Conservation (phyloP, 148 eudicot species). For the Rhododendron ovatum region DNA sequence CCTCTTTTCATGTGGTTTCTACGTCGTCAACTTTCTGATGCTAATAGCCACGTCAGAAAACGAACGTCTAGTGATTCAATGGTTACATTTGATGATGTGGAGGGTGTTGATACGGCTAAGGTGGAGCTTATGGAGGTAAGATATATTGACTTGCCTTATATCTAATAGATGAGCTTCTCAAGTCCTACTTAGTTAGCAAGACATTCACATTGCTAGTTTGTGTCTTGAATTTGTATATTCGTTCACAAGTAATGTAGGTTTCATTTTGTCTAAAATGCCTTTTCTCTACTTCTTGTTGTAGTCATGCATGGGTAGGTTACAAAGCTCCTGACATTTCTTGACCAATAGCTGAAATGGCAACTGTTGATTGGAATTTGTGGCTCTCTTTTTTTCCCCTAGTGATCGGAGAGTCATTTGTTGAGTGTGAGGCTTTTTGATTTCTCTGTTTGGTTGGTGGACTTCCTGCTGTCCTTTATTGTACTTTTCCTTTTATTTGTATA, state of each 20-base stretch:
- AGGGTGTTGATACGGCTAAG: slow-evolving; percentile 94
- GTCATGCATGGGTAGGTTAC: not conserved
- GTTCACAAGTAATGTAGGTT: not conserved
- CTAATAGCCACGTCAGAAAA: slow-evolving; percentile 76
- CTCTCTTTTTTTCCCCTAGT: not conserved
- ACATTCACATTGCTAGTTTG: not conserved
- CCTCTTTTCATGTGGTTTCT: slow-evolving; percentile 91
- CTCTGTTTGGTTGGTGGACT: not conserved
- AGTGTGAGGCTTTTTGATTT: not conserved
- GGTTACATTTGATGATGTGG: slow-evolving; percentile 88
- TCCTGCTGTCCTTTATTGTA: not conserved
- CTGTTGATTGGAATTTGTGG: not conserved
- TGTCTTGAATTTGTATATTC: not conserved
- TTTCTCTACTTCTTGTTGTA: not conserved
- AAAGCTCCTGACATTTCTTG: not conserved
- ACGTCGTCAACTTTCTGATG: slow-evolving; percentile 79
- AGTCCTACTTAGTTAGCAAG: not conserved
- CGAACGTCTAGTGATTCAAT: slow-evolving; percentile 56
- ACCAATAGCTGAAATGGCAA: not conserved
- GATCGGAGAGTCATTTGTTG: not conserved
- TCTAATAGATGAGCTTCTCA: not conserved
- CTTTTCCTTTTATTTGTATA: not conserved
- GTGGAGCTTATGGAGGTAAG: slow-evolving; percentile 97
- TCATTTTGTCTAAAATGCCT: not conserved
- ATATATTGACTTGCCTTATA: not conserved